phyloP scores from a whole-genome alignment of 768 basidiomycete genomes.

The Mycena galopus region DNA sequence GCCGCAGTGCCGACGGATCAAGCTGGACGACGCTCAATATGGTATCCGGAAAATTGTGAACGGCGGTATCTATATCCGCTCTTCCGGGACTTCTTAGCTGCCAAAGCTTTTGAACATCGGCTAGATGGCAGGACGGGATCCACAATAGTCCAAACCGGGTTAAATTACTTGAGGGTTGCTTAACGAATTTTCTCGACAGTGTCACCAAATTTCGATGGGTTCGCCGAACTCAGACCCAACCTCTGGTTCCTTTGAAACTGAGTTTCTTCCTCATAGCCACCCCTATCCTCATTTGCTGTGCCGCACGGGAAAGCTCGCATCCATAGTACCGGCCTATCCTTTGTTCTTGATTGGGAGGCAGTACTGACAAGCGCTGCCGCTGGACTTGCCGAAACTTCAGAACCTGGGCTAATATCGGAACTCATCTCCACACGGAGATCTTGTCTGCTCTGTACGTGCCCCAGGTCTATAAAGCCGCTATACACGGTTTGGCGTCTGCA shows the following conservation, averaged over 20 bases:
- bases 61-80: slow-evolving; percentile 1
- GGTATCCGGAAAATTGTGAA: not conserved
- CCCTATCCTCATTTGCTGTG: not conserved
- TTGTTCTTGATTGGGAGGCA: slow-evolving; percentile 5
- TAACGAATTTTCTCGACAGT: not conserved
- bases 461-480: slow-evolving; percentile 8
- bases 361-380: slow-evolving; percentile 20
- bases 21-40: not conserved
- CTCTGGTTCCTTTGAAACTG: not conserved
- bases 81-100: not conserved
- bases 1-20: slow-evolving; percentile 17
- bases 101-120: not conserved
- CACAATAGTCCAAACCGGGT: not conserved
- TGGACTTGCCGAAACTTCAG: not conserved
- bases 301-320: not conserved
- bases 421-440: slow-evolving; percentile 2
- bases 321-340: slow-evolving; percentile 5
- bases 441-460: not conserved
- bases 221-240: not conserved
- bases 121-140: not conserved
- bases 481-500: not conserved
- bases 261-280: slow-evolving; percentile 16
- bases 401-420: not conserved
- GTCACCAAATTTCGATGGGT: not conserved
- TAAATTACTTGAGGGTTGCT: not conserved